These are phyloP conservation scores for Cladobotryum protrusum DNA, from an alignment of 2,329 filamentous ascomycete genomes.

Conservation along the genomic window DNA sequence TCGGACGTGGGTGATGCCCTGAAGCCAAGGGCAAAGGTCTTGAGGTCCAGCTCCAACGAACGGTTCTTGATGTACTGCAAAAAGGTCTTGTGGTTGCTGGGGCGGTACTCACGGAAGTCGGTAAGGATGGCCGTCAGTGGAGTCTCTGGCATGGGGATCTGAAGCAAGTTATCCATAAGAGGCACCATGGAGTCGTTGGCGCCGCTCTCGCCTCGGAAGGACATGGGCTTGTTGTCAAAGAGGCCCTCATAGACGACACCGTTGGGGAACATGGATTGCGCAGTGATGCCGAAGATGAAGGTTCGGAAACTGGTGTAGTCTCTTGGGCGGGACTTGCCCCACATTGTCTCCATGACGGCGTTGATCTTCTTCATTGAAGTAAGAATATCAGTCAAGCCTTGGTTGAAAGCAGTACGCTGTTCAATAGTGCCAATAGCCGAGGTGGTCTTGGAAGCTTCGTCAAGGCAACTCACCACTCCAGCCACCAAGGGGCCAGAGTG, in stretches of 20 bases:
- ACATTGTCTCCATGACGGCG: conserved; percentile 82
- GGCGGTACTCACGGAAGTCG: conserved; percentile 85
- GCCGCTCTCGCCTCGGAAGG: conserved; percentile 86
- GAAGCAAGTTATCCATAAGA: conserved; percentile 78
- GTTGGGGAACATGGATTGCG: conserved; percentile 87
- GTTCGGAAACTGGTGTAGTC: conserved; percentile 88
- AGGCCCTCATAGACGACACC: conserved; percentile 87
- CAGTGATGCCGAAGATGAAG: conserved; percentile 95
- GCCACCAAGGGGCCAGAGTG: conserved; percentile 73
- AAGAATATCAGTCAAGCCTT: conserved; percentile 56
- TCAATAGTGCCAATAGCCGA: conserved; percentile 16
- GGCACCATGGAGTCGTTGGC: conserved; percentile 95
- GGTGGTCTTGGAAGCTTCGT: conserved; percentile 35
- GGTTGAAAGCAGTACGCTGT: conserved; percentile 55
- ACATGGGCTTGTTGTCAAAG: conserved; percentile 61
- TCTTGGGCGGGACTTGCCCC: conserved; percentile 75
- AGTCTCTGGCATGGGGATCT: conserved; percentile 82
- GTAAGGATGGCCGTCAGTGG: conserved; percentile 81
- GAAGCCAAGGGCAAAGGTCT: conserved; percentile 49
- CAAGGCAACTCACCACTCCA: conserved; percentile 63
- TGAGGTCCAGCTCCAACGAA: conserved; percentile 45
- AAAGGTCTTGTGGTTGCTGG: conserved; percentile 82
- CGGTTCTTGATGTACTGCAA: conserved; percentile 60
- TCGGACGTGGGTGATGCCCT: conserved; percentile 16
- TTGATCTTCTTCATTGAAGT: conserved; percentile 60